Base-by-base conservation (phyloP, 2,329 filamentous ascomycete species). In the Chlorencoelia australis region DNA sequence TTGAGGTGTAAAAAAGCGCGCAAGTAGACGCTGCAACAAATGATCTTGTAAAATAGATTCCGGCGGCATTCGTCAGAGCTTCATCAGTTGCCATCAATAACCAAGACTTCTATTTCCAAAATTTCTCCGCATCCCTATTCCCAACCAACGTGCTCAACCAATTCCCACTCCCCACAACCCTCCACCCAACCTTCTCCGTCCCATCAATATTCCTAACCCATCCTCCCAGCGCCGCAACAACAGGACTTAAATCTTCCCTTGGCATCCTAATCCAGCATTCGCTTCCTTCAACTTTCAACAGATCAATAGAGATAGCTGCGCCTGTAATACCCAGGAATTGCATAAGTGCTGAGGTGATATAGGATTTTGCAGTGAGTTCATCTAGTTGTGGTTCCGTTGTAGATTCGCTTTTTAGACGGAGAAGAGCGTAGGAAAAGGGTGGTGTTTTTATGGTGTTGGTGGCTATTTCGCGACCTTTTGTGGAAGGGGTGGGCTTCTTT, bases 251-350 rank as follows among this genome's bases (percentile, higher is more conserved):
- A 48, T 85, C 78, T 39, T 69, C 66, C 4, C 68, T 61, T 4
- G 79, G 77, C 7, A 84, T 56, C 13, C 82, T 66, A 33, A 86
- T 56, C 77, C 79, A 84, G 37, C 71, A 71, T 31, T 74, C 64
- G 5, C 52, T 49, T 1, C 61, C 66, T 3, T 72, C 59, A 0
- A 78, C 62, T 47, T 77, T 74, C 21, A 89, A 66, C 14, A 88
- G 73, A 52, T 89, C 84, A 38, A 87, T 54, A 1, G 77, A 62
- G 3, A 88, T 76, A 8, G 73, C 75, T 2, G 68, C 61, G 8
- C 84, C 84, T 0, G 73, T 76, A 13, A 74, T 60, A 14, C 84
- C 84, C 1, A 89, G 70, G 49, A 83, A 87, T 43, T 81, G 72
- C 1, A 64, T 65, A 6, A 89, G 62, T 0, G 82, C 77, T 1